Conservation (phyloP, 176 grass and related monocot species). For the Triticum monococcum region DNA sequence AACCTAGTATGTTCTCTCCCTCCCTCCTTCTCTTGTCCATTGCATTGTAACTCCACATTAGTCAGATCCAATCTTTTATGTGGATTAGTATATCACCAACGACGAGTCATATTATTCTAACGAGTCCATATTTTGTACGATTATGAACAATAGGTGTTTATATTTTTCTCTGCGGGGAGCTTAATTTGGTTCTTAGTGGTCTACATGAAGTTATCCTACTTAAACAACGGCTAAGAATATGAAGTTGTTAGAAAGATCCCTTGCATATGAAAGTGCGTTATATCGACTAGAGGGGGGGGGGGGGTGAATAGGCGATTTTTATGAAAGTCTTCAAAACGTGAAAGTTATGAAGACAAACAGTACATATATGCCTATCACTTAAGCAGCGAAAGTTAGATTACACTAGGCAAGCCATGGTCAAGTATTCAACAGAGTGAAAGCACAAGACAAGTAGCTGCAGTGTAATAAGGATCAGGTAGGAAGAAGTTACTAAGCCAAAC, state of each 20-base stretch:
- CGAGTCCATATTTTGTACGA: slow-evolving; percentile 43
- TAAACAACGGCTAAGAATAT: slow-evolving; percentile 61
- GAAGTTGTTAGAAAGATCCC: slow-evolving; percentile 83
- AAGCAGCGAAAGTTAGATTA: too few relatives aligned
- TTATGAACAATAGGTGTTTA: slow-evolving; percentile 83
- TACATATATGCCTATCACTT: too few relatives aligned
- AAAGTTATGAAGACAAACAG: too few relatives aligned
- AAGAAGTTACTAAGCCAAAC: too few relatives aligned
- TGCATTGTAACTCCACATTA: neutral
- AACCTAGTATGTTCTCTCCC: slow-evolving; percentile 57
- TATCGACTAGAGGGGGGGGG: too few relatives aligned
- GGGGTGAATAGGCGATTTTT: too few relatives aligned
- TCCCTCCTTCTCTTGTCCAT: neutral
- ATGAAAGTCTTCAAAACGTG: too few relatives aligned
- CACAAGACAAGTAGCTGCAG: too few relatives aligned
- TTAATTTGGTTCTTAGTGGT: slow-evolving; percentile 95
- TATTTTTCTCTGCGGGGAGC: slow-evolving; percentile 80
- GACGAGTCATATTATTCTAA: slow-evolving; percentile 18
- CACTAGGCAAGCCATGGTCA: too few relatives aligned
- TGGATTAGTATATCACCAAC: neutral
- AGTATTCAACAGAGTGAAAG: too few relatives aligned
- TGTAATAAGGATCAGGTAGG: too few relatives aligned
- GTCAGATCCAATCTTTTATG: neutral
- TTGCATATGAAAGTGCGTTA: too few relatives aligned
- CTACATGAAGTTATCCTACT: slow-evolving; percentile 57